phyloP scores from a whole-genome alignment of 1,284 basidiomycete species.

The Prillingera fragicola region DNA sequence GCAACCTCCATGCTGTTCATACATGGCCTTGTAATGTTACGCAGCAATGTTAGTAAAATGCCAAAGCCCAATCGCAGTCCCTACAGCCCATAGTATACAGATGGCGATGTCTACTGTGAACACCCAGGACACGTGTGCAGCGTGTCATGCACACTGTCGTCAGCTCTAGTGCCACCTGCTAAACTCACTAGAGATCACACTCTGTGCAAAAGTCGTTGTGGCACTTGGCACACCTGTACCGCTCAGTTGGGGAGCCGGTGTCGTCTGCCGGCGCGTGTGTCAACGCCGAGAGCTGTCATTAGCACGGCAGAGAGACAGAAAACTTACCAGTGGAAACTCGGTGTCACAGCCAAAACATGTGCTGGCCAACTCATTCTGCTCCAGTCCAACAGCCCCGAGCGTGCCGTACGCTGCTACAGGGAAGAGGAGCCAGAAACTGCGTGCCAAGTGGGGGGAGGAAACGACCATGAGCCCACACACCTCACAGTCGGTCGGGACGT shows the following conservation, averaged over 20 bases:
- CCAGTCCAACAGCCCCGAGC: constrained; percentile 22
- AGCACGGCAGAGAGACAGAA: constrained; percentile 21
- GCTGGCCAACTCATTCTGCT: constrained; percentile 44
- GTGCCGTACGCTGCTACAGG: constrained; percentile 35
- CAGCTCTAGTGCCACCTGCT: neutral
- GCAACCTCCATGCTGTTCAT: no score
- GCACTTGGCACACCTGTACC: constrained; percentile 57
- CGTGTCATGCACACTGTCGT: constrained; percentile 57
- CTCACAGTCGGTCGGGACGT: constrained; percentile 96
- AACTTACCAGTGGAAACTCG: constrained; percentile 51
- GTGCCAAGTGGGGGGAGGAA: constrained; percentile 89
- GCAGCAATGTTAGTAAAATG: no score
- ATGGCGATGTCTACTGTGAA: no score
- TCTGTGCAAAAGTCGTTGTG: constrained; percentile 59
- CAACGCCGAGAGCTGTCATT: neutral
- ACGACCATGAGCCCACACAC: constrained; percentile 97
- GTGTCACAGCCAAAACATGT: constrained; percentile 68
- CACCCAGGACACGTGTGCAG: constrained; percentile 63
- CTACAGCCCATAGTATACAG: no score
- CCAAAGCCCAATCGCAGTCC: no score
- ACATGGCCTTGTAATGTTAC: no score
- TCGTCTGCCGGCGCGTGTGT: constrained; percentile 52
- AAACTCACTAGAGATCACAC: constrained; percentile 59
- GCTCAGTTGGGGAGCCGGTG: constrained; percentile 68
- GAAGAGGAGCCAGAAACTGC: constrained; percentile 51